Evolutionary conservation across 2,329 filamentous ascomycete genomes (phyloP), one percentile per base, ranked within the genome.

Genomic region (Xylaria hypoxylon): DNA sequence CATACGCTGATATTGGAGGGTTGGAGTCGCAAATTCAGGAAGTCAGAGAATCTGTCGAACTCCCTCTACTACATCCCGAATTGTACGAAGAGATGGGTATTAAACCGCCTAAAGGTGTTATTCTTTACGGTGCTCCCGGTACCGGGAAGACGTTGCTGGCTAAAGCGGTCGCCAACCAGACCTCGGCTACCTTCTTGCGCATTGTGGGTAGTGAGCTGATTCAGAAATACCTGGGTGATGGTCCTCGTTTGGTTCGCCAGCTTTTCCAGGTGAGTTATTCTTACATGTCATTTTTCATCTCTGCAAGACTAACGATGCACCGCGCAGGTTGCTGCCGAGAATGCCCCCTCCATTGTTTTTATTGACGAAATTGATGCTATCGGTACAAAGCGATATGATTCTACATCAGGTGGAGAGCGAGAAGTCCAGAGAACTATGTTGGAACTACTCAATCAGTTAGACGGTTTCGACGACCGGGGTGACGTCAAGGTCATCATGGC

Each of bases 401-500:
- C 94, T 33, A 97, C 94, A 53, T 97, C 95, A 0, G 96, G 96
- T 69, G 96, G 96, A 79, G 96, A 99, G 80, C 92, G 95, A 73
- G 96, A 99, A 80, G 93, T 99, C 44, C 96, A 99, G 83, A 90
- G 96, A 79, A 99, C 96, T 55, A 99, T 99, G 96, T 84, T 99
- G 80, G 96, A 99, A 78, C 88, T 99, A 61, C 90, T 99, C 47
- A 99, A 99, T 82, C 96, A 99, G 83, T 90, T 99, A 8, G 96
- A 99, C 79, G 96, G 96, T 75, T 99, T 99, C 82, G 96, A 99
- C 78, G 96, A 99, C 80, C 92, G 96, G 68, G 96, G 96, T 73
- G 96, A 99, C 78, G 95, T 99, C 81, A 99, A 99, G 85, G 96
- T 99, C 68, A 95, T 99, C 80, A 98, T 99, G 94, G 96, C 96